Conservation (phyloP, 768 basidiomycete species). For the Strobilomyces echinocephalus region DNA sequence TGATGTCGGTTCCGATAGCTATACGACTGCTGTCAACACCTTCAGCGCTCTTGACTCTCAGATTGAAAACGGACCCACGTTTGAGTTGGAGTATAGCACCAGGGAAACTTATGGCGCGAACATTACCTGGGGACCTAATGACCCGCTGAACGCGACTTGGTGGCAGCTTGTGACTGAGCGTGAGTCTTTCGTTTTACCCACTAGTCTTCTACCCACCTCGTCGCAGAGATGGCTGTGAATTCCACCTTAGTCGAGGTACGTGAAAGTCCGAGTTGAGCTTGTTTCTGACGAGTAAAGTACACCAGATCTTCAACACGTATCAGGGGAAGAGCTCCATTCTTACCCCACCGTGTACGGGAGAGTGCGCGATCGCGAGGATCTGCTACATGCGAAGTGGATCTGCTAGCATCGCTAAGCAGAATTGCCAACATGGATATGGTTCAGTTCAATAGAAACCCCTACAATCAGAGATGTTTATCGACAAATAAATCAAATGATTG, state of each 20-base stretch:
- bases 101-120: conserved; percentile 60
- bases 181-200: conserved; percentile 26
- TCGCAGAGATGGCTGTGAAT: conserved; percentile 54
- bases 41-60: conserved; percentile 59
- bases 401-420: conserved; percentile 51
- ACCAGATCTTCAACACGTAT: conserved; percentile 58
- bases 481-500: not conserved
- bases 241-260: conserved; percentile 54
- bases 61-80: conserved; percentile 54
- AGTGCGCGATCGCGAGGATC: conserved; percentile 63
- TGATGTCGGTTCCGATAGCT: conserved; percentile 36
- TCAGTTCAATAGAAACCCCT: conserved; percentile 44
- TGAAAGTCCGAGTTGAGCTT: conserved; percentile 2
- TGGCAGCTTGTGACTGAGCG: conserved; percentile 79
- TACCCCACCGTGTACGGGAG: conserved; percentile 51
- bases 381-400: conserved; percentile 79
- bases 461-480: not conserved
- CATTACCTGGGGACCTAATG: conserved; percentile 52
- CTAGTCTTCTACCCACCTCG: not conserved
- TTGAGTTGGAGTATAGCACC: conserved; percentile 60
- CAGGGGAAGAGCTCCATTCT: conserved; percentile 67
- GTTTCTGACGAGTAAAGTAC: conserved; percentile 22
- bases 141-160: conserved; percentile 78
- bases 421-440: conserved; percentile 60
- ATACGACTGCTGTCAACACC: conserved; percentile 56